Percentiles rank a stretch among this genome's conserved stretches.
phyloP scores from a whole-genome alignment of 768 basidiomycete genomes.

The Dacryopinax primogenitus region DNA sequence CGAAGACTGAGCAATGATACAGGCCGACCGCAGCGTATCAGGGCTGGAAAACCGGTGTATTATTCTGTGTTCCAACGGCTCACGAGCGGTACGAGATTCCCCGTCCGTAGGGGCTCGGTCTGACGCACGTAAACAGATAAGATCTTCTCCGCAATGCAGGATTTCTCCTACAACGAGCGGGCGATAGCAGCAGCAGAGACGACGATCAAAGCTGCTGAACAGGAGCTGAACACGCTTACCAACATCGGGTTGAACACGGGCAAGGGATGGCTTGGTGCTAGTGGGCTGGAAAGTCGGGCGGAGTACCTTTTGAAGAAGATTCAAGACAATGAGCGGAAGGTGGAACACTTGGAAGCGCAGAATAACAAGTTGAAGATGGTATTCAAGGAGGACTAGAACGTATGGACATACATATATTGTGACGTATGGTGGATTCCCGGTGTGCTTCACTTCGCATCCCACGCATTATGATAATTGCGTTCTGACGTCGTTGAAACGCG shows the following conservation, averaged over 20 bases:
- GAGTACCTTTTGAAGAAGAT: slow-evolving; percentile 65
- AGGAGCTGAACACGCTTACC: slow-evolving; percentile 56
- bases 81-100: slow-evolving; percentile 58
- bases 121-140: slow-evolving; percentile 36
- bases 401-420: background rate
- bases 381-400: slow-evolving; percentile 4
- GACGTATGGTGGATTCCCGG: too few species aligned
- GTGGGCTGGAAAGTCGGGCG: slow-evolving; percentile 42
- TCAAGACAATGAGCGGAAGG: slow-evolving; percentile 49
- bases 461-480: too few species aligned
- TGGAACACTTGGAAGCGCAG: slow-evolving; percentile 56
- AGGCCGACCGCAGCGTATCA: slow-evolving; percentile 75
- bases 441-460: too few species aligned
- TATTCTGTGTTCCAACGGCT: slow-evolving; percentile 73
- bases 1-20: slow-evolving; percentile 8
- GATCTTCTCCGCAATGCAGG: slow-evolving; percentile 67
- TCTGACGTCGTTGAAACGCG: too few species aligned
- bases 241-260: slow-evolving; percentile 39
- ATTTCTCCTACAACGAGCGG: slow-evolving; percentile 66
- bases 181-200: slow-evolving; percentile 43
- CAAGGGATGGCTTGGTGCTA: slow-evolving; percentile 37
- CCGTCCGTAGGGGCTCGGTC: background rate
- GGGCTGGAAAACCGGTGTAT: slow-evolving; percentile 84
- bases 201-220: slow-evolving; percentile 58
- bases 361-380: slow-evolving; percentile 55